These are phyloP conservation scores for Pachyrhizus erosus DNA, from an alignment of 306 rosid genomes.

Conservation along the genomic window DNA sequence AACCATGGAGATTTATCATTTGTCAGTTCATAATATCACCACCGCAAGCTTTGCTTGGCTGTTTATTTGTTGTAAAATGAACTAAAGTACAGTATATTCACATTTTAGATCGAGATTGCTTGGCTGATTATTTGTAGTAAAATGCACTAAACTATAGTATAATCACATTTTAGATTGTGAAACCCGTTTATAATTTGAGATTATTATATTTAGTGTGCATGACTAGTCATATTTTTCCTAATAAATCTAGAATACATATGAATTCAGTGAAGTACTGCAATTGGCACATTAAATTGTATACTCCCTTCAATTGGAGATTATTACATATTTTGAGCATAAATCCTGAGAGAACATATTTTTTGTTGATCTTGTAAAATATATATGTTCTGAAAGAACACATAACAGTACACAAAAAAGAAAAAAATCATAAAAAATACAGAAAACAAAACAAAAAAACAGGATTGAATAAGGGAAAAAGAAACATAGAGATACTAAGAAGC, in stretches of 20 bases:
- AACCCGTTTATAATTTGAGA: neutral
- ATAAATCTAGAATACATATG: neutral
- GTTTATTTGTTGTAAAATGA: too few relatives aligned
- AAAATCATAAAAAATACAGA: neutral
- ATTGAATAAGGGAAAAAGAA: neutral
- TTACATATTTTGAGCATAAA: slow-evolving; percentile 26
- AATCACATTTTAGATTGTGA: neutral
- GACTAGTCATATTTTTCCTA: neutral
- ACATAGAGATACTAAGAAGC: neutral
- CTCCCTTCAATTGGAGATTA: slow-evolving; percentile 3
- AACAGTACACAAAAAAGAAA: slow-evolving; percentile 21
- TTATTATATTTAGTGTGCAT: too few relatives aligned
- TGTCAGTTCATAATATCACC: too few relatives aligned
- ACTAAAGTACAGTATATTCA: too few relatives aligned
- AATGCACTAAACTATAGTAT: neutral
- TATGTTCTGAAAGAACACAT: slow-evolving; percentile 34
- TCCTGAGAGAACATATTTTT: neutral
- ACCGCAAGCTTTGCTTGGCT: too few relatives aligned
- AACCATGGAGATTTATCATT: neutral
- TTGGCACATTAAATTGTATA: slow-evolving; percentile 5
- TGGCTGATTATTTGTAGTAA: neutral
- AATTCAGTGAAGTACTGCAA: neutral
- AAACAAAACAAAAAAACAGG: slow-evolving; percentile 6
- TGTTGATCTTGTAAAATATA: slow-evolving; percentile 19
- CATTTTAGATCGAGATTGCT: too few relatives aligned